Evolutionary conservation across 2,329 filamentous ascomycete species (phyloP), one percentile per base, ranked within the genome.

Genomic region (Pseudonectria foliicola): DNA sequence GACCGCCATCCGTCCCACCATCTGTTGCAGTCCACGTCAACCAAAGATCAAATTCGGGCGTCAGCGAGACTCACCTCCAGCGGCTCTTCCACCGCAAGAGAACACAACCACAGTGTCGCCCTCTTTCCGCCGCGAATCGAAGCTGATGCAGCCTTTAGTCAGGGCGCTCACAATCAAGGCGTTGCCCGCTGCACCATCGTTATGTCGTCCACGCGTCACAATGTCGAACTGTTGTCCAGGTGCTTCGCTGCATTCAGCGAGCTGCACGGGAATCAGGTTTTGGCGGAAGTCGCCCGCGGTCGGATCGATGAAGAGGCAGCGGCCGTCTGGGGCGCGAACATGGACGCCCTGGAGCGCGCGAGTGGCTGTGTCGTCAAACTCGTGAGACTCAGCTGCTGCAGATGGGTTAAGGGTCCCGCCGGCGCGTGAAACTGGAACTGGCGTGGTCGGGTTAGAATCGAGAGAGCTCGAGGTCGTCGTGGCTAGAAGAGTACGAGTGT

Each of bases 281-380:
- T 68, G 59, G 6, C 70, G 66, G 52, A 73, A 74, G 44, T 75
- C 70, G 25, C 70, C 71, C 1, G 68, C 69, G 2, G 67, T 67
- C 1, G 68, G 66, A 44, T 74, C 66, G 29, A 73, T 52, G 24
- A 63, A 71, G n/a, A 74, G 59, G 38, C 70, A 75, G 33, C 67
- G 60, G 16, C 70, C 70, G 40, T 68, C 63, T 10, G 67, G 54
- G 1, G 68, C 63, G 23, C 63, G 59, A 50, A 75, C 68, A 35
- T 62, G 57, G 26, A 68, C 63, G 25, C 57, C 59, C 25, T 57
- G 59, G 36, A 73, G 66, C 6, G 63, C 61, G 3, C 68, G 63
- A 2, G 59, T 67, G 3, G 70, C 71, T 2, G 62, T 67, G 31
- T 52, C 49, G 45, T 75, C 71, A 24, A 64, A 63, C 16, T 58